Conservation (phyloP, 176 grass and related monocot species). For the Carex parvula region DNA sequence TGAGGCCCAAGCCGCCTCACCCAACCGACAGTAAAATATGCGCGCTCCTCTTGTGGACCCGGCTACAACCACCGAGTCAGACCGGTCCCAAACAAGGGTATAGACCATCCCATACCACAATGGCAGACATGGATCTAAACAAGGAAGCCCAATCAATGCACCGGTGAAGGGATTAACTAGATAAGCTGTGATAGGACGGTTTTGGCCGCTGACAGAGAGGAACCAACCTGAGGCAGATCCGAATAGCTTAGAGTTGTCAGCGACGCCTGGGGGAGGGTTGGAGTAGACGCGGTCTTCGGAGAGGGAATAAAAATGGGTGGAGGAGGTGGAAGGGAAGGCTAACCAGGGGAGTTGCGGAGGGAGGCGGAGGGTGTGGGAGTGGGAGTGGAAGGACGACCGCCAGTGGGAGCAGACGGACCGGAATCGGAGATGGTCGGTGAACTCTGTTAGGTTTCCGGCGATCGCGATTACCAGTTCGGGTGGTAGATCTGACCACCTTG, state of each 20-base stretch:
- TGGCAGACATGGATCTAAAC: background rate
- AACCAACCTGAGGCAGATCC: slow-evolving; percentile 9
- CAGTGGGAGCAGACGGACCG: slow-evolving; percentile 24
- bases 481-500: slow-evolving; percentile 14
- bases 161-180: slow-evolving; percentile 15
- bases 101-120: too few relatives aligned
- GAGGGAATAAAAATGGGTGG: background rate
- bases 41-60: too few relatives aligned
- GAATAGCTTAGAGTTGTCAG: background rate
- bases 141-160: background rate
- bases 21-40: background rate
- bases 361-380: background rate
- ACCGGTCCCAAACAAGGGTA: slow-evolving; percentile 9
- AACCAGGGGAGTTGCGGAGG: background rate
- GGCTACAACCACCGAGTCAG: background rate
- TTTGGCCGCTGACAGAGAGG: background rate
- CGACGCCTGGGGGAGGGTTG: background rate
- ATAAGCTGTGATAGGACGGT: background rate
- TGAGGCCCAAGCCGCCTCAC: background rate
- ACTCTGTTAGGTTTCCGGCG: background rate
- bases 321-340: background rate
- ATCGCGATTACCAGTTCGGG: background rate
- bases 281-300: background rate
- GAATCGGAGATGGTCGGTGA: slow-evolving; percentile 11
- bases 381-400: background rate